Percentiles rank a stretch among this genome's conserved stretches.
phyloP scores from a whole-genome alignment of 192 early-diverging fungal genomes.

The Linnemannia elongata region DNA sequence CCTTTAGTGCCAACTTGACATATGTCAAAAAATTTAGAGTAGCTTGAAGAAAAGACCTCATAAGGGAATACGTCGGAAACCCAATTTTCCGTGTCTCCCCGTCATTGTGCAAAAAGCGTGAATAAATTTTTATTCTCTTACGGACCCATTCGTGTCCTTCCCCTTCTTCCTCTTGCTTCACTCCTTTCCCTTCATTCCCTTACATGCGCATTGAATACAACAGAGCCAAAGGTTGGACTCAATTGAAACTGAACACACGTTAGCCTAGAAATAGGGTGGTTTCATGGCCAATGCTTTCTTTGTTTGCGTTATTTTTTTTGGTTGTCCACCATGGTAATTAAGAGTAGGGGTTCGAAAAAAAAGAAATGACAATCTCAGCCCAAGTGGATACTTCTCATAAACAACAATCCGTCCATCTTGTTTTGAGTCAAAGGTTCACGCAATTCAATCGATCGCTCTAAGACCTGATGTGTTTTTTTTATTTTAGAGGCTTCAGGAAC shows the following conservation, averaged over 20 bases:
- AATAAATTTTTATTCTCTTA: neutral
- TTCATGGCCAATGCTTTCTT: conserved; percentile 9
- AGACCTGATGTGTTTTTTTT: neutral
- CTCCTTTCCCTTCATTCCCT: neutral
- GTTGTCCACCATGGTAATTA: neutral
- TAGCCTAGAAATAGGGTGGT: conserved; percentile 5
- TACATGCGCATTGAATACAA: neutral
- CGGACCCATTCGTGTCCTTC: neutral
- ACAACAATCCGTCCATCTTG: neutral
- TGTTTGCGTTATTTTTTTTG: conserved; percentile 1
- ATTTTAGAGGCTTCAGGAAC: neutral
- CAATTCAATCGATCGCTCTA: neutral
- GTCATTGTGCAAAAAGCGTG: neutral
- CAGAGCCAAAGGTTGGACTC: neutral
- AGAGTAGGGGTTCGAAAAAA: neutral
- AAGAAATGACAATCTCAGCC: neutral
- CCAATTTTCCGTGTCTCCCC: conserved; percentile 4
- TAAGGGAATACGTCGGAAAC: conserved; percentile 29
- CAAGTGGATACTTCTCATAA: neutral
- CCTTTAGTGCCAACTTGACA: neutral
- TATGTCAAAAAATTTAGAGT: neutral
- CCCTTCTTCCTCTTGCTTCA: too few species aligned
- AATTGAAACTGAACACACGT: neutral
- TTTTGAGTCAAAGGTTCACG: too few species aligned
- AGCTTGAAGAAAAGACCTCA: neutral